Percentiles rank a stretch among this genome's conserved stretches.
phyloP scores from a whole-genome alignment of 129 eudicot species.

The Artemisia tridentata region DNA sequence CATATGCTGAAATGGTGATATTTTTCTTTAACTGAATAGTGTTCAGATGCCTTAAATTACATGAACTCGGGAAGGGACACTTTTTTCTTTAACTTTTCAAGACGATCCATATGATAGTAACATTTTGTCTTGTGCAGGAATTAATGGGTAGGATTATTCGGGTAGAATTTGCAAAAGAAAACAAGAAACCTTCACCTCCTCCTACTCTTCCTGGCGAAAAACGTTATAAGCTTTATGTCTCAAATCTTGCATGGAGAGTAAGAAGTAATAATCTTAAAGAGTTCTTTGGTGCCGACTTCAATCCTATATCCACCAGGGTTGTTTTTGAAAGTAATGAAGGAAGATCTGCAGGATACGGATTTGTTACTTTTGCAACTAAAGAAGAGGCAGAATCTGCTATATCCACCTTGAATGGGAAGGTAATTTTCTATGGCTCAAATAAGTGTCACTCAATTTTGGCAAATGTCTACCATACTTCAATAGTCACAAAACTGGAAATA shows the following conservation, averaged over 20 bases:
- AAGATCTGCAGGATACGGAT: conserved; percentile 88
- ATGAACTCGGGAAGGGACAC: not conserved
- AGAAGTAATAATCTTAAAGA: conserved; percentile 77
- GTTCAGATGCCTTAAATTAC: not conserved
- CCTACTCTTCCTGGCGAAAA: conserved; percentile 46
- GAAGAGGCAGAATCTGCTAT: conserved; percentile 90
- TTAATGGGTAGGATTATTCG: conserved; percentile 68
- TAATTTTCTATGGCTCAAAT: conserved; percentile 13
- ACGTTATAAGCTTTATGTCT: conserved; percentile 65
- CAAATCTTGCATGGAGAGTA: conserved; percentile 90
- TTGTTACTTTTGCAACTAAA: conserved; percentile 74
- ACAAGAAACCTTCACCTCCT: conserved; percentile 59
- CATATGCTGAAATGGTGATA: no score
- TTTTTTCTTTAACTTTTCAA: not conserved
- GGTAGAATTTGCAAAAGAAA: conserved; percentile 67
- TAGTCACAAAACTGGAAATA: not conserved
- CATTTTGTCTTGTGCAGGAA: conserved; percentile 50
- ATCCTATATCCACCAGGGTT: conserved; percentile 79
- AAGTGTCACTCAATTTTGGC: no score
- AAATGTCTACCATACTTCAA: not conserved
- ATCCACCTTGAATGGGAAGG: conserved; percentile 74
- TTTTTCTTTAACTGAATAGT: no score
- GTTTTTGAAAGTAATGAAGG: conserved; percentile 66
- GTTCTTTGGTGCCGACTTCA: conserved; percentile 53
- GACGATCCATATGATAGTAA: not conserved